Conservation (phyloP, 2,329 filamentous ascomycete species). For the Capronia epimyces region DNA sequence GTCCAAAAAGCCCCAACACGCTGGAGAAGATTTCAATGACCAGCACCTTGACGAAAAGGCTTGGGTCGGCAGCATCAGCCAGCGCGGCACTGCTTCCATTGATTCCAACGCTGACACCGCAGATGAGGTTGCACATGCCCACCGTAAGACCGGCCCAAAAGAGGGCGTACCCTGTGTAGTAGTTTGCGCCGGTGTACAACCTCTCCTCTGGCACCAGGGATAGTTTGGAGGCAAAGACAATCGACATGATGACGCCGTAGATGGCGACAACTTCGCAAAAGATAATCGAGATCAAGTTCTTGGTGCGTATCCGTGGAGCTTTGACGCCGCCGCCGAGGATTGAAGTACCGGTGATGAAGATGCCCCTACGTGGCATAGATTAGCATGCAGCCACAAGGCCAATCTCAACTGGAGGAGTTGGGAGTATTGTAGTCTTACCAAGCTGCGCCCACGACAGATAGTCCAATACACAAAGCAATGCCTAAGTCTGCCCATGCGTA, state of each 20-base stretch:
- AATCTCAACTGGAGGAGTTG: not conserved
- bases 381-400: not conserved
- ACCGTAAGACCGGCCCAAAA: slow-evolving; percentile 97
- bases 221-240: slow-evolving; percentile 91
- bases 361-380: slow-evolving; percentile 62
- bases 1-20: slow-evolving; percentile 88
- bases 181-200: slow-evolving; percentile 69
- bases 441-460: slow-evolving; percentile 94
- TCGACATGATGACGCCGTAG: slow-evolving; percentile 99
- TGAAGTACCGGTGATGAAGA: slow-evolving; percentile 96
- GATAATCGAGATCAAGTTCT: slow-evolving; percentile 99
- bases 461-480: slow-evolving; percentile 87
- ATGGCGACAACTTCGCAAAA: slow-evolving; percentile 99
- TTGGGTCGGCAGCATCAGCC: slow-evolving; percentile 88
- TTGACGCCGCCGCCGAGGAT: slow-evolving; percentile 96
- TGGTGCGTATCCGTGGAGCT: slow-evolving; percentile 94
- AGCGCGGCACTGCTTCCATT: slow-evolving; percentile 95
- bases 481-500: slow-evolving; percentile 89
- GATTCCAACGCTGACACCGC: slow-evolving; percentile 93
- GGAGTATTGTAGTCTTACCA: slow-evolving; percentile 56
- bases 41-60: slow-evolving; percentile 96
- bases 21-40: slow-evolving; percentile 99
- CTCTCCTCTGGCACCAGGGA: slow-evolving; percentile 55
- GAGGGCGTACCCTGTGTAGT: slow-evolving; percentile 90
- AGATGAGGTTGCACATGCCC: slow-evolving; percentile 91